Evolutionary conservation across 2,329 filamentous ascomycete species (phyloP), one percentile per base, ranked within the genome.

Genomic region (Cordyceps pruinosa): DNA sequence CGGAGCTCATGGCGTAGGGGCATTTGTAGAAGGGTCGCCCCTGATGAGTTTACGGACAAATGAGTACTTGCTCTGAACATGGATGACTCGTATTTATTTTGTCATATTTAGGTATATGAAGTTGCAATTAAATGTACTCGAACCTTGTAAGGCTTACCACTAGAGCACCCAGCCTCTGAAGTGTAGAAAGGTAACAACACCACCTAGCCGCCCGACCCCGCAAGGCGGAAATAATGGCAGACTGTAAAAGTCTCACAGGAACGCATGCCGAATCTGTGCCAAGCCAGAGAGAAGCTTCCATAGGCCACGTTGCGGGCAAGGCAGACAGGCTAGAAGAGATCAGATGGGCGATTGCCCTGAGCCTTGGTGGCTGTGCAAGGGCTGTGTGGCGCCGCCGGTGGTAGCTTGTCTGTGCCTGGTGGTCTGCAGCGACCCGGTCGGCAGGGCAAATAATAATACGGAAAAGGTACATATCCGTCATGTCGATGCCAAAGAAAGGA

Each of bases 221-320:
- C 32, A 4, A 49, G 47, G 47, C 47, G 47, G 32, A 49, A 37
- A 49, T 49, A 37, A n/a, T 25, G 46, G 46, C 46, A 37, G 46
- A 49, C 32, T 49, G 32, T n/a, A 35, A 17, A 9, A 25, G n/a
- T 12, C 32, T 15, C 19, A n/a, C 19, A 26, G 13, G 2, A 37
- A 7, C 17, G 15, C 32, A 19, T 7, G 9, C 10, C 4, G 5
- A 26, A 23, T 13, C 19, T 23, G 32, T 49, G 32, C 32, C 15
- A 49, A 35, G 34, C 23, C 47, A 26, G 15, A 49, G 21, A 2
- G 8, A 26, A 26, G 2, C 6, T 37, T n/a, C 13, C 17, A 26
- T 25, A 3, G 12, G 17, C 47, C 47, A 49, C 32, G n/a, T n/a
- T 5, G 12, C 17, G 25, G 6, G 25, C 44, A 46, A 46, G 44